Evolutionary conservation across 192 early-diverging fungal species (phyloP), one percentile per base, ranked within the genome.

Genomic region (Entomortierella chlamydospora): DNA sequence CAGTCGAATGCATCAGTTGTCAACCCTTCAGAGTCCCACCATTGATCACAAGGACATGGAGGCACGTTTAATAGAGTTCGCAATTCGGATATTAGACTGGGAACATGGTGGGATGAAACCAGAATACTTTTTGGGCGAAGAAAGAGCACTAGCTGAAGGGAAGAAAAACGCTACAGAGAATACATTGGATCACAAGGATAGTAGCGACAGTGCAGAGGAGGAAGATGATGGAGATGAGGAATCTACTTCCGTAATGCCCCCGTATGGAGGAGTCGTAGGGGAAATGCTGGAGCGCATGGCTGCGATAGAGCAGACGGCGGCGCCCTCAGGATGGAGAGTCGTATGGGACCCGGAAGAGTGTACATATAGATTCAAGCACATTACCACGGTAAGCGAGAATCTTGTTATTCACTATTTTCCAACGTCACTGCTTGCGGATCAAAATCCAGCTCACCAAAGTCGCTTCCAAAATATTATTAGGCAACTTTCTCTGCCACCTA

Each of bases 61-160:
- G 17, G 29, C 31, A 1, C 37, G 50, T 4, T 28, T 79, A 25
- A 70, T 79, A 7, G 67, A 70, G 57, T 79, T 79, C 55, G 76
- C 76, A 17, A 79, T 79, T 29, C 76, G 76, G 41, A 64, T 79
- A 28, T 41, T 79, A 22, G 76, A 79, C 50, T 79, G 76, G 76
- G 76, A 79, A 30, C 58, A 77, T 33, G 73, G 73, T 0, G 73
- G 73, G 9, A 43, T 77, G 59, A 77, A 68, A 17, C 56, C 53
- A 2, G 52, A 5, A 4, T 77, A 77, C 31, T 77, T 77, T 25
- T 28, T 77, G 34, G 73, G 73, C 2, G 43, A 69, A 29, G 76
- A 60, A 2, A 29, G 76, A 33, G 62, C 68, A 25, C 1, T 49
- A 31, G 45, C 34, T 26, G n/a, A 60, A 22, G 28, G 30, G 13